Evolutionary conservation across 2,329 filamentous ascomycete genomes (phyloP).

Genomic region (Meredithiella fracta): DNA sequence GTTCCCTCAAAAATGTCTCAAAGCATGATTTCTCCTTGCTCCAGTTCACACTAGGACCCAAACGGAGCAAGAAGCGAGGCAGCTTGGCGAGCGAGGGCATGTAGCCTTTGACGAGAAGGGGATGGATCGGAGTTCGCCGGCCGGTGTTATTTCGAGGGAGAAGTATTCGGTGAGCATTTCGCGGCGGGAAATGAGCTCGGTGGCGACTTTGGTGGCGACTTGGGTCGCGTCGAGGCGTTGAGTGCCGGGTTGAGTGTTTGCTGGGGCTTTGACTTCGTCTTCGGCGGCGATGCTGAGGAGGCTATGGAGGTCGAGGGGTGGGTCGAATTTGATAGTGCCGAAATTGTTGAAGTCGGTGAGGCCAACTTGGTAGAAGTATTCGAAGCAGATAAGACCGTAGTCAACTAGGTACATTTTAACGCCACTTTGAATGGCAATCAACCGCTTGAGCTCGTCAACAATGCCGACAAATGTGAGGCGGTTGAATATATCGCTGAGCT

Average conservation of each 20-base stretch:
- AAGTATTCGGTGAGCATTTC: conserved; percentile 94
- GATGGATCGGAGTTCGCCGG: conserved; percentile 61
- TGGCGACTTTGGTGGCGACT: conserved; percentile 47
- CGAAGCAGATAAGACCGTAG: conserved; percentile 71
- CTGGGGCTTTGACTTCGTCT: conserved; percentile 36
- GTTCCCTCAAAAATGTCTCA: conserved; percentile 63
- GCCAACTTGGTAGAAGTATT: conserved; percentile 91
- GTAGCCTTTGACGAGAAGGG: conserved; percentile 84
- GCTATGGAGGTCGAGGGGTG: conserved; percentile 53
- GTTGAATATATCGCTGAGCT: conserved; percentile 72
- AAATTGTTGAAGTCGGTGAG: conserved; percentile 95
- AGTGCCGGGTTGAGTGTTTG: conserved; percentile 41
- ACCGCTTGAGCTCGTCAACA: conserved; percentile 69
- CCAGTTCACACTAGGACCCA: conserved; percentile 86
- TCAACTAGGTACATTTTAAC: conserved; percentile 86
- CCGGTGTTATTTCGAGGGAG: conserved; percentile 60
- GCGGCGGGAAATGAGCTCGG: conserved; percentile 55
- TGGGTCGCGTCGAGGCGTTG: conserved; percentile 26
- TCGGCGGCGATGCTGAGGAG: conserved; percentile 59
- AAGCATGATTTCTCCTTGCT: conserved; percentile 72
- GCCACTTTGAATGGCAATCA: conserved; percentile 85
- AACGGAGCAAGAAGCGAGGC: conserved; percentile 68
- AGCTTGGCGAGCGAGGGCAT: conserved; percentile 73
- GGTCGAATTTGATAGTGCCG: conserved; percentile 63
- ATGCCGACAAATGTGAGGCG: conserved; percentile 86